A percentile compares a stretch with the other conserved stretches of the same genome.
These are phyloP conservation scores for Alectoria sarmentosa DNA, from an alignment of 495 filamentous ascomycete species.

Conservation along the genomic window DNA sequence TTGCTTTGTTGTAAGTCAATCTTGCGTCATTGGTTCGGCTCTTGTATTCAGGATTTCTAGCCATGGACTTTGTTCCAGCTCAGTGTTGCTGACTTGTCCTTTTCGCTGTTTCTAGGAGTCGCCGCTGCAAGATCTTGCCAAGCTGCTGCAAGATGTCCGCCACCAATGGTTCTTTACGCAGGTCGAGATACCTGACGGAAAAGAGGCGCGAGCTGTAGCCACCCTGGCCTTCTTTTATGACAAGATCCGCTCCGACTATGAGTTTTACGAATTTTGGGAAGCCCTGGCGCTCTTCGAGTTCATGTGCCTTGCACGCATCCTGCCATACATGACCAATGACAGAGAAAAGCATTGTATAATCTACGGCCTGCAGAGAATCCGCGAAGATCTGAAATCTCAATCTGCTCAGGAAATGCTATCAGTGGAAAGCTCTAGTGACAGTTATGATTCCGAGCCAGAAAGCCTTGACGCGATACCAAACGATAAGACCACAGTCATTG, in stretches of 20 bases:
- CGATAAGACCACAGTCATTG: not conserved
- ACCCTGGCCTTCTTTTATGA: slow-evolving; percentile 2
- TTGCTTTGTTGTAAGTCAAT: not conserved
- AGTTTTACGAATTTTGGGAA: slow-evolving; percentile 9
- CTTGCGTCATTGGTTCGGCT: not conserved
- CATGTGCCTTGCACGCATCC: not conserved
- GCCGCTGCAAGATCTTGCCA: slow-evolving; percentile 5
- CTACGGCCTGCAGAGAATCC: not conserved
- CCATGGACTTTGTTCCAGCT: not conserved
- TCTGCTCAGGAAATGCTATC: not conserved
- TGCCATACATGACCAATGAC: not conserved
- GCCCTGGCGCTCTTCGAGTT: slow-evolving; percentile 4
- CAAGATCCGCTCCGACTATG: slow-evolving; percentile 1
- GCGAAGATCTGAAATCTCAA: not conserved
- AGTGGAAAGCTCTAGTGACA: not conserved
- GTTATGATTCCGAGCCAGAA: slow-evolving; percentile 3
- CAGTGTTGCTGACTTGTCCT: not conserved
- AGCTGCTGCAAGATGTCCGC: slow-evolving; percentile 7
- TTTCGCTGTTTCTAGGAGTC: not conserved
- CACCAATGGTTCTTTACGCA: slow-evolving; percentile 7
- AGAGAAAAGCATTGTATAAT: not conserved
- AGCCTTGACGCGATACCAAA: not conserved
- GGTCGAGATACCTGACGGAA: slow-evolving; percentile 3
- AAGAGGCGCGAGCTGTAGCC: slow-evolving; percentile 3
- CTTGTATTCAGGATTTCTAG: not conserved